Evolutionary conservation across 2,329 filamentous ascomycete genomes (phyloP).

Genomic region (Fusarium sp.): DNA sequence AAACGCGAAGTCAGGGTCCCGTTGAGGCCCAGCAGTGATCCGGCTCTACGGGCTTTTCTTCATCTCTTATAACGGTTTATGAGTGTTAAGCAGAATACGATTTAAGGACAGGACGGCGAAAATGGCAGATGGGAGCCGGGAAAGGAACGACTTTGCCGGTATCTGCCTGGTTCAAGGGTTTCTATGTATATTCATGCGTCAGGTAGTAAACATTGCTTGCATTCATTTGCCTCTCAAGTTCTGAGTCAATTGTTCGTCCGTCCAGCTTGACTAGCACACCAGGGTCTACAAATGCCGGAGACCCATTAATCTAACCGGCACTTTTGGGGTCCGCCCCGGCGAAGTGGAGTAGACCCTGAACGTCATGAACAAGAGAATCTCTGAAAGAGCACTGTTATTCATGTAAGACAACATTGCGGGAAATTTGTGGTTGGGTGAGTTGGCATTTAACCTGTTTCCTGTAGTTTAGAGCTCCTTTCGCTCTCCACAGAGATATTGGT

Average conservation of each 20-base stretch:
- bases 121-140: slow-evolving; percentile 35
- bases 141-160: slow-evolving; percentile 17
- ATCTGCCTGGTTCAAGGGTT: slow-evolving; percentile 29
- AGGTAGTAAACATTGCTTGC: slow-evolving; percentile 31
- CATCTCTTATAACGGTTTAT: slow-evolving; percentile 18
- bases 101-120: slow-evolving; percentile 40
- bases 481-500: no score
- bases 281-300: background rate
- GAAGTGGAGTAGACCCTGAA: slow-evolving; percentile 4
- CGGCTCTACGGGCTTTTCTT: background rate
- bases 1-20: slow-evolving; percentile 60
- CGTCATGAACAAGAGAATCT: background rate
- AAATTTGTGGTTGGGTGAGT: background rate
- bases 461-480: no score
- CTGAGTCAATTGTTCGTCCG: background rate
- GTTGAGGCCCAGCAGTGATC: slow-evolving; percentile 45
- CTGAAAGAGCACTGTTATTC: background rate
- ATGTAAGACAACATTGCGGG: background rate
- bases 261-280: background rate
- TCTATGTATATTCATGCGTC: slow-evolving; percentile 37
- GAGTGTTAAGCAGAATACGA: slow-evolving; percentile 15
- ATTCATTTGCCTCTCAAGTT: background rate
- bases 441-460: no score
- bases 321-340: slow-evolving; percentile 1
- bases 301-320: background rate